phyloP scores from a whole-genome alignment of 176 grass and related monocot genomes.

The Metroxylon sagu region DNA sequence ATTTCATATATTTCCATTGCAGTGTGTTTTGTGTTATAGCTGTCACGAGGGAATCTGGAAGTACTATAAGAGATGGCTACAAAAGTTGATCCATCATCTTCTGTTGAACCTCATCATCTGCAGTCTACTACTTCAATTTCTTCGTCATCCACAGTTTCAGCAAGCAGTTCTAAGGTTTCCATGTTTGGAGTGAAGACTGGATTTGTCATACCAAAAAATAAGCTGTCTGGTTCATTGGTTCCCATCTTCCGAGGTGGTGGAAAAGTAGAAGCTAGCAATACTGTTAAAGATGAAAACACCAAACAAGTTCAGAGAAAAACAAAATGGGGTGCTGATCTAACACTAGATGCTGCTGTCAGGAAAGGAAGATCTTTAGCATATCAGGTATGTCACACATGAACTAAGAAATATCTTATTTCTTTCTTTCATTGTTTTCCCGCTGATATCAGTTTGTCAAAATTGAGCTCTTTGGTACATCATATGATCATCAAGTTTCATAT shows the following conservation, averaged over 20 bases:
- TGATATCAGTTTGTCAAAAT: no score
- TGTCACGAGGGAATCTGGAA: not conserved
- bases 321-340: slow-evolving; percentile 60
- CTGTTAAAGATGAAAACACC: slow-evolving; percentile 30
- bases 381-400: slow-evolving; percentile 37
- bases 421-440: no score
- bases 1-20: no score
- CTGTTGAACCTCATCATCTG: slow-evolving; percentile 12
- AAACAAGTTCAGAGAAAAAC: slow-evolving; percentile 67
- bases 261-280: slow-evolving; percentile 35
- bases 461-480: no score
- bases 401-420: no score
- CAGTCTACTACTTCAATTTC: slow-evolving; percentile 15
- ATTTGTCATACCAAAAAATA: slow-evolving; percentile 98
- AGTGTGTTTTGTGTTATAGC: no score
- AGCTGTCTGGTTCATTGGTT: slow-evolving; percentile 71
- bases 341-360: slow-evolving; percentile 43
- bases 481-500: no score
- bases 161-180: slow-evolving; percentile 38
- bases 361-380: slow-evolving; percentile 68
- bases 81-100: slow-evolving; percentile 40
- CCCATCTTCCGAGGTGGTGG: slow-evolving; percentile 22
- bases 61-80: slow-evolving; percentile 33
- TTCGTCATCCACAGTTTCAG: slow-evolving; percentile 3
- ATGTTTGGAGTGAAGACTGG: slow-evolving; percentile 78